Evolutionary conservation across 2,329 filamentous ascomycete genomes (phyloP), one percentile per base, ranked within the genome.

Genomic region (Juglanconis sp.): DNA sequence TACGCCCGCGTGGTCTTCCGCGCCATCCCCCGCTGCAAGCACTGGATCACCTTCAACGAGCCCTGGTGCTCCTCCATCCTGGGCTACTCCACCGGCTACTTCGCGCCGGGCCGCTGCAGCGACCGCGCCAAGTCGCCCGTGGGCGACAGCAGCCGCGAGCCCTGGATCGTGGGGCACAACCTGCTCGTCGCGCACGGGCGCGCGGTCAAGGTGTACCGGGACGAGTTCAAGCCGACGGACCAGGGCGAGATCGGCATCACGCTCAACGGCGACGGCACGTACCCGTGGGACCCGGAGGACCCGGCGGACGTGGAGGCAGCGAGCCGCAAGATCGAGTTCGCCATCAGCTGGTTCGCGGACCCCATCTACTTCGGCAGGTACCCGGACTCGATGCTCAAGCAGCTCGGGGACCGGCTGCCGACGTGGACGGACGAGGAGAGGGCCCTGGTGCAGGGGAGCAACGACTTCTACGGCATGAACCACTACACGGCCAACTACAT

Each of bases 391-490:
- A 96, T 96, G 91, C 81, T 84, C 60, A 85, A 86, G 71, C 91
- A 96, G 77, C 86, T 96, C 17, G 91, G 91, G 59, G 81, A 88
- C 71, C 86, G 91, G 13, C 82, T 96, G 52, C 92, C 92, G 5
- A 78, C 80, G 49, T 95, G 90, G 73, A 92, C 89, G 0, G 74
- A 81, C 0, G 89, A 91, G 66, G 91, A 96, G 71, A 74, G 79
- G 31, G 84, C 84, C 2, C 79, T 95, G n/a, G 86, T 96, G 50
- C 81, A 88, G 69, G 91, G 90, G n/a, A 91, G 88, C 71, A 95
- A 95, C 73, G 92, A 96, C 79, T 96, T 96, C 76, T 96, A 96
- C 74, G 92, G 91, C 73, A 94, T 94, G 90, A 96, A 96, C 80
- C 89, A 92, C 80, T 96, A 96, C 80, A 93, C 90, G 54, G 89